Percentiles rank a stretch among this genome's conserved stretches.
Evolutionary conservation across 208 protist genomes (phyloP).

Genomic region (Crithidia thermophila): DNA sequence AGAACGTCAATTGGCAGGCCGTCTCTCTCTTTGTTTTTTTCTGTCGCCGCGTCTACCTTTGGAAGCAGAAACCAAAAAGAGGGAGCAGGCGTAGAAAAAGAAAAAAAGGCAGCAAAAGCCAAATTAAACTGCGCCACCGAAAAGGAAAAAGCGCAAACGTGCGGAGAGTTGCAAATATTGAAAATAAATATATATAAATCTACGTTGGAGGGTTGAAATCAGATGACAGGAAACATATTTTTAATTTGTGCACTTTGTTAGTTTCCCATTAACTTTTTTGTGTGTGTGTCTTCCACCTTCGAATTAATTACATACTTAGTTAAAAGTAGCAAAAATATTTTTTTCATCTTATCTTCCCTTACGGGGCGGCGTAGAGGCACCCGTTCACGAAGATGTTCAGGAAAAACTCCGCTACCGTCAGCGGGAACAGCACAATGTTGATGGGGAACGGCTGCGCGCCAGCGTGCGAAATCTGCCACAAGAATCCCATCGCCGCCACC

Average conservation of each 20-base stretch:
- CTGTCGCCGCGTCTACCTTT: not conserved
- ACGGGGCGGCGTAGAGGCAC: conserved; percentile 32
- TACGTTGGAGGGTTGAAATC: too few species aligned
- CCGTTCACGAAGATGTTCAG: conserved; percentile 36
- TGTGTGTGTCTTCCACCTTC: too few species aligned
- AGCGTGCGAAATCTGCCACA: conserved; percentile 69
- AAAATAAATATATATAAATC: too few species aligned
- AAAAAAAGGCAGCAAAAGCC: not conserved
- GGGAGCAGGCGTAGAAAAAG: not conserved
- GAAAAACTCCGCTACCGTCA: conserved; percentile 56
- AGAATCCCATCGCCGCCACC: conserved; percentile 65
- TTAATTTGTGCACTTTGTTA: too few species aligned
- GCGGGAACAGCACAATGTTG: conserved; percentile 71
- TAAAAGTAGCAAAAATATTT: conserved; percentile 9
- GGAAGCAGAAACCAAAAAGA: not conserved
- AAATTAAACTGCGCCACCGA: not conserved
- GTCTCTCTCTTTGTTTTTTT: too few species aligned
- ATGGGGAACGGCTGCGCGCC: conserved; percentile 74
- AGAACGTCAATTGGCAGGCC: too few species aligned
- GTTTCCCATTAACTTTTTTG: too few species aligned
- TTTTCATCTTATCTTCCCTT: not conserved
- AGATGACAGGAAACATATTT: too few species aligned
- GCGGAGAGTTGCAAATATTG: not conserved
- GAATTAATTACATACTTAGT: too few species aligned
- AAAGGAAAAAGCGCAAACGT: too few species aligned